Evolutionary conservation across 2,329 filamentous ascomycete species (phyloP).

Genomic region (Zymoseptoria ardabiliae): DNA sequence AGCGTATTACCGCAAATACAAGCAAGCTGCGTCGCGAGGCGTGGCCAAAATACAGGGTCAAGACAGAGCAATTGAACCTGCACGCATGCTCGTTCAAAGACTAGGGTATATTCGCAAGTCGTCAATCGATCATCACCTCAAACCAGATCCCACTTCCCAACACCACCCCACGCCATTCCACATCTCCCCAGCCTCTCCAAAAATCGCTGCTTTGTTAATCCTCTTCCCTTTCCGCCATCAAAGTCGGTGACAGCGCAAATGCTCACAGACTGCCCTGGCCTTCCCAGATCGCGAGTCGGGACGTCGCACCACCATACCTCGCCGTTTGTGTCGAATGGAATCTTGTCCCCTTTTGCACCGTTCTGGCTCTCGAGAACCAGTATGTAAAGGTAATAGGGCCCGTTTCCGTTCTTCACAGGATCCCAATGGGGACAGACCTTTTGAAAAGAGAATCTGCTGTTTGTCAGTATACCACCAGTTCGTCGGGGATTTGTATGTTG

Average conservation of each 20-base stretch:
- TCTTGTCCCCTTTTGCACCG: slow-evolving; percentile 52
- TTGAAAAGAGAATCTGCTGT: slow-evolving; percentile 60
- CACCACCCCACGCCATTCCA: slow-evolving; percentile 43
- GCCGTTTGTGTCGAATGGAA: slow-evolving; percentile 65
- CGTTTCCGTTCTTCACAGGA: slow-evolving; percentile 58
- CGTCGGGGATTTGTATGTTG: no score
- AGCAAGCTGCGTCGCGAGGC: background rate
- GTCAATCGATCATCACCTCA: slow-evolving; percentile 2
- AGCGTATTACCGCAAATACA: slow-evolving; percentile 11
- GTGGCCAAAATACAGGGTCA: background rate
- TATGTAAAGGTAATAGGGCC: slow-evolving; percentile 61
- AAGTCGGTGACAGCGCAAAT: slow-evolving; percentile 55
- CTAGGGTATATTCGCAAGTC: background rate
- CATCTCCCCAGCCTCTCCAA: slow-evolving; percentile 39
- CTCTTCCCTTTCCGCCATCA: slow-evolving; percentile 44
- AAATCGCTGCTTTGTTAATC: slow-evolving; percentile 45
- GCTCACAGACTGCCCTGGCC: slow-evolving; percentile 58
- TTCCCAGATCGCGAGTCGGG: slow-evolving; percentile 54
- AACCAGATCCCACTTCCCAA: slow-evolving; percentile 51
- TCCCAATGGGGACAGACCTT: slow-evolving; percentile 79
- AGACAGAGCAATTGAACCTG: background rate
- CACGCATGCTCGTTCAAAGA: background rate
- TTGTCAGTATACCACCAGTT: background rate
- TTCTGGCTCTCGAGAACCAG: slow-evolving; percentile 59
- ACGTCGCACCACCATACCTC: slow-evolving; percentile 81